Evolutionary conservation across 495 filamentous ascomycete species (phyloP), one percentile per base, ranked within the genome.

Genomic region (Aspergillus kassunensis): DNA sequence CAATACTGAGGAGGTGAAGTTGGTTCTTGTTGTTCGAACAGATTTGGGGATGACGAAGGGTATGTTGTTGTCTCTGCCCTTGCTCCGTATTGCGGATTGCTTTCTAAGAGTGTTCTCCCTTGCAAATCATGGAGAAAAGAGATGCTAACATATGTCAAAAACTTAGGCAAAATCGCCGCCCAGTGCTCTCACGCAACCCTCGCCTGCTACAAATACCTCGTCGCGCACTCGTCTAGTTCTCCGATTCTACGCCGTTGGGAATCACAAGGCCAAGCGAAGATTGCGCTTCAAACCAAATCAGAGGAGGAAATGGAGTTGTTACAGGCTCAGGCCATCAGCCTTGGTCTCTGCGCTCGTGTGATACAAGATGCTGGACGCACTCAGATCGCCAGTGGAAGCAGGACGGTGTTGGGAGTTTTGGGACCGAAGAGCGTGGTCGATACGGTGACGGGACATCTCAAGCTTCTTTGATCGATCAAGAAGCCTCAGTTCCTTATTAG

Each of bases 31-130:
- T 12, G 91, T 97, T 29, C 72, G 93, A 57, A 95, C 88, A 20
- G 93, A 98, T 71, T 66, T 98, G 60, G 91, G 91, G 39, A 98
- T 98, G 95, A 89, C 86, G 7, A 96, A 95, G 77, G 91, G 91
- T 92, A 73, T n/a, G n/a, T n/a, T n/a, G n/a, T n/a, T n/a, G n/a
- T n/a, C n/a, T n/a, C n/a, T n/a, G n/a, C n/a, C n/a, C n/a, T n/a
- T n/a, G n/a, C n/a, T n/a, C n/a, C n/a, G n/a, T n/a, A n/a, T n/a
- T n/a, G n/a, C n/a, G n/a, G n/a, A n/a, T n/a, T n/a, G n/a, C n/a
- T n/a, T n/a, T n/a, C n/a, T n/a, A n/a, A n/a, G n/a, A n/a, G n/a
- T n/a, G n/a, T n/a, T n/a, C n/a, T n/a, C n/a, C n/a, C n/a, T n/a
- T n/a, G n/a, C n/a, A n/a, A n/a, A n/a, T n/a, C n/a, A n/a, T n/a